Evolutionary conservation across 1,284 basidiomycete genomes (phyloP).

Genomic region (Tilletia setariae): DNA sequence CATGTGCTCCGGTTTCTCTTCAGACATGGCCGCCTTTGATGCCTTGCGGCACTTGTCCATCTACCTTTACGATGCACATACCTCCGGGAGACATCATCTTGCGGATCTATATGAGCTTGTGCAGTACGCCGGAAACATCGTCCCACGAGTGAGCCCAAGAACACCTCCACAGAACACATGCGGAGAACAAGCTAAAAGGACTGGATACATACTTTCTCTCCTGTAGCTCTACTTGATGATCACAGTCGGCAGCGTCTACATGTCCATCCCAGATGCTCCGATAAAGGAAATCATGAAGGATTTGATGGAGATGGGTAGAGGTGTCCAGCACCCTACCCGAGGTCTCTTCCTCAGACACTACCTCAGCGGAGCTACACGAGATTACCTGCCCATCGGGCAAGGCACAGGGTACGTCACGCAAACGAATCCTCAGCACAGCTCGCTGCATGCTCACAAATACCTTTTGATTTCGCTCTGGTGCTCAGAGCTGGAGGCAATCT

Average conservation of each 20-base stretch:
- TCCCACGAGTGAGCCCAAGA: slow-evolving; percentile 30
- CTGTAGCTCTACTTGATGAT: slow-evolving; percentile 53
- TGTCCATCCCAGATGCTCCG: slow-evolving; percentile 53
- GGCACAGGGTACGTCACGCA: slow-evolving; percentile 30
- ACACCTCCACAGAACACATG: not conserved
- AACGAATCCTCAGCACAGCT: not conserved
- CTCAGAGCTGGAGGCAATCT: slow-evolving; percentile 40
- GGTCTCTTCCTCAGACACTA: slow-evolving; percentile 54
- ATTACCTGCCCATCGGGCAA: slow-evolving; percentile 48
- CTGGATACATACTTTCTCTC: not conserved
- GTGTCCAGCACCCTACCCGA: slow-evolving; percentile 53
- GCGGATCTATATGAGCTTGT: slow-evolving; percentile 54
- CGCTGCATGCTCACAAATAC: not conserved
- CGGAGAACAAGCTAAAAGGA: too few relatives aligned
- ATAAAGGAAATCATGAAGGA: slow-evolving; percentile 55
- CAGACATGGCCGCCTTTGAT: slow-evolving; percentile 53
- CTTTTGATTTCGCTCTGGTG: not conserved
- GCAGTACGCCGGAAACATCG: slow-evolving; percentile 54
- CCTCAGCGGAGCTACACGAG: slow-evolving; percentile 51
- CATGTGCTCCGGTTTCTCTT: not conserved
- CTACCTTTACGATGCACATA: slow-evolving; percentile 53
- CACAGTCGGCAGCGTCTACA: slow-evolving; percentile 54
- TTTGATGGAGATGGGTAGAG: slow-evolving; percentile 53
- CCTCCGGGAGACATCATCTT: slow-evolving; percentile 48
- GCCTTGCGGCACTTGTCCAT: slow-evolving; percentile 51